Base-by-base conservation (phyloP, 345 rosid genomes). In the Arabidopsis arenosa region DNA sequence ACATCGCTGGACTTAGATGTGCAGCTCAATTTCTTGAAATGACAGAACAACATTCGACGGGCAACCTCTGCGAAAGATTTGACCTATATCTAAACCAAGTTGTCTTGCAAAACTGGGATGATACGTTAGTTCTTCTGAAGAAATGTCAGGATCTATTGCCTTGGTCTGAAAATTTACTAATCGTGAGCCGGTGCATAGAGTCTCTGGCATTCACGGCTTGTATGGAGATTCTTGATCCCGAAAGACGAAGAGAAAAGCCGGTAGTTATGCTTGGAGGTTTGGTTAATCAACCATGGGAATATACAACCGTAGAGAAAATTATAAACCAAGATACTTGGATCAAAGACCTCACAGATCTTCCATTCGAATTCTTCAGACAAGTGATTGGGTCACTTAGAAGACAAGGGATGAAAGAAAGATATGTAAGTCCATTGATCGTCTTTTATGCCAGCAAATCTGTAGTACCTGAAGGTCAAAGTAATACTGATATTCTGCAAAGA, bases 211-310 rank as follows among this genome's bases (percentile, higher is more conserved):
- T 91, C 81, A 89, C 88, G 87, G 85, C 93, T 32, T 89, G 97
- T 68, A 89, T 89, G 97, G 93, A 89, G 88, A 91, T 91, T 81
- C 93, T 91, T 26, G 97, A 91, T 51, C 95, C 93, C 0, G 97
- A 88, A n/a, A 80, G 89, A 74, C 72, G 88, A 82, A 78, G 84
- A 61, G 91, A 85, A 63, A 79, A 64, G 26, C 91, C 93, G 0
- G 85, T 88, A 0, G 82, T 83, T 30, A 83, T 87, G 32, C 60
- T 88, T 68, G 90, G 88, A 43, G 82, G 80, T 26, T 62, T 89
- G 41, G 72, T 78, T 3, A 72, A 77, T 58, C 88, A 79, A 72
- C 75, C 89, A 35, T 88, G 95, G 95, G 84, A 84, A 66, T 79
- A 81, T 44, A 88, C 80, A 60, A 63, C 73, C 6, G 84, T 68